A percentile compares a stretch with the other conserved stretches of the same genome.
Evolutionary conservation across 1,284 basidiomycete genomes (phyloP).

Genomic region (Fomitiporia mediterranea): DNA sequence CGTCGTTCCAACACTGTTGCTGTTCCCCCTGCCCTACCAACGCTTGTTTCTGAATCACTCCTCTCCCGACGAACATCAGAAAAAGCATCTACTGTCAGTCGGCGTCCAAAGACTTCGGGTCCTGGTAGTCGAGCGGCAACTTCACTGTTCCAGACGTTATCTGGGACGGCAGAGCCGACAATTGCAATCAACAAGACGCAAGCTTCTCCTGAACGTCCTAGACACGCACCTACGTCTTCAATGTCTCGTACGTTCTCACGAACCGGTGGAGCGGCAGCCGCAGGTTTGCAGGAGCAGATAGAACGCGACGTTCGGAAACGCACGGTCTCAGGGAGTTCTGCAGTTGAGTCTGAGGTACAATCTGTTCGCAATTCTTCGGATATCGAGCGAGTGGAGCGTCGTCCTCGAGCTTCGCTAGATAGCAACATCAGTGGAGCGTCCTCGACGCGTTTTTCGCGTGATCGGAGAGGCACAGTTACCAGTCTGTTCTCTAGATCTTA

Average conservation of each 20-base stretch:
- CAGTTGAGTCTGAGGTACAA: slow-evolving; percentile 6
- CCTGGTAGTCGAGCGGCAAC: slow-evolving; percentile 46
- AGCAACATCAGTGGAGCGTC: slow-evolving; percentile 4
- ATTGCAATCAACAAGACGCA: slow-evolving; percentile 63
- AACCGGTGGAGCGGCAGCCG: slow-evolving; percentile 51
- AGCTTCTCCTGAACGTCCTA: slow-evolving; percentile 31
- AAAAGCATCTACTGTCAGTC: slow-evolving; percentile 31
- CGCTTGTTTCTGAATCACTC: slow-evolving; percentile 52
- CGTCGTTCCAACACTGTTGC: slow-evolving; percentile 31
- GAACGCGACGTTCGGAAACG: slow-evolving; percentile 39
- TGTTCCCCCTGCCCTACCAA: slow-evolving; percentile 55
- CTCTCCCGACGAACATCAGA: slow-evolving; percentile 31
- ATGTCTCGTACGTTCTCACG: slow-evolving; percentile 57
- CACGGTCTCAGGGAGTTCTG: slow-evolving; percentile 32
- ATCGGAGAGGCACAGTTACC: slow-evolving; percentile 19
- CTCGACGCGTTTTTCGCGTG: slow-evolving; percentile 5
- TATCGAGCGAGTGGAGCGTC: not conserved
- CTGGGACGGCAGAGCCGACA: slow-evolving; percentile 53
- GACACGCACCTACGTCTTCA: slow-evolving; percentile 37
- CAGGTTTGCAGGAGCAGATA: slow-evolving; percentile 49
- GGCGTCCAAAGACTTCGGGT: slow-evolving; percentile 45
- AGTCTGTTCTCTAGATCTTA: slow-evolving; percentile 16
- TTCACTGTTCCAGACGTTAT: slow-evolving; percentile 35
- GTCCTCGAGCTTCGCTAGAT: slow-evolving; percentile 11
- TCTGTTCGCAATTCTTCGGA: not conserved